Conservation (phyloP, 2,329 filamentous ascomycete genomes). For the Pseudogymnoascus sp. region DNA sequence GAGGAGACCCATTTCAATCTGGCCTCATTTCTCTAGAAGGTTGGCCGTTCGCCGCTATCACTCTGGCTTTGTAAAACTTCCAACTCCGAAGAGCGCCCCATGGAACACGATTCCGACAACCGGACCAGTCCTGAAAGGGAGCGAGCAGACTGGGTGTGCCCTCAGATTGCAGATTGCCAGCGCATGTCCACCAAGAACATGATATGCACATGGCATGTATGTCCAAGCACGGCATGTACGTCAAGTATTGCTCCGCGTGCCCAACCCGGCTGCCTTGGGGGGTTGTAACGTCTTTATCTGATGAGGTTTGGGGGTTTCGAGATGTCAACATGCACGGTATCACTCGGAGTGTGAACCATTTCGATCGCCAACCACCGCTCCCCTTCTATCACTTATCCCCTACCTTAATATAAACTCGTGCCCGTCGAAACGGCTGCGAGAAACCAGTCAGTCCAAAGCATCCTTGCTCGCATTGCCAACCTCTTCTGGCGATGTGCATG, state of each 20-base stretch:
- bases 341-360: not conserved
- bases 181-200: conserved; percentile 1
- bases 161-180: conserved; percentile 8
- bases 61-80: not conserved
- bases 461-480: not conserved
- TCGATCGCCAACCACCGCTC: not conserved
- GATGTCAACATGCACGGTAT: not conserved
- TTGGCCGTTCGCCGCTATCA: not conserved
- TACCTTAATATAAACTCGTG: conserved; percentile 7
- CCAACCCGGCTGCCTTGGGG: not conserved
- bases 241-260: not conserved
- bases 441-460: not conserved
- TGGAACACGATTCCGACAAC: not conserved
- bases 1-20: not conserved
- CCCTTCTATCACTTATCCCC: not conserved
- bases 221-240: conserved; percentile 7
- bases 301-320: conserved; percentile 5
- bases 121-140: not conserved
- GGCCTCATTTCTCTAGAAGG: not conserved
- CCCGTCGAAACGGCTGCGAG: conserved; percentile 9
- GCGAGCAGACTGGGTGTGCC: not conserved
- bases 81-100: not conserved
- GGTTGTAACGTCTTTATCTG: not conserved
- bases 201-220: conserved; percentile 9
- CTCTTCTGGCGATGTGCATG: conserved; percentile 9